These are phyloP conservation scores for Melastoma candidum DNA, from an alignment of 441 rosid genomes.

Conservation along the genomic window DNA sequence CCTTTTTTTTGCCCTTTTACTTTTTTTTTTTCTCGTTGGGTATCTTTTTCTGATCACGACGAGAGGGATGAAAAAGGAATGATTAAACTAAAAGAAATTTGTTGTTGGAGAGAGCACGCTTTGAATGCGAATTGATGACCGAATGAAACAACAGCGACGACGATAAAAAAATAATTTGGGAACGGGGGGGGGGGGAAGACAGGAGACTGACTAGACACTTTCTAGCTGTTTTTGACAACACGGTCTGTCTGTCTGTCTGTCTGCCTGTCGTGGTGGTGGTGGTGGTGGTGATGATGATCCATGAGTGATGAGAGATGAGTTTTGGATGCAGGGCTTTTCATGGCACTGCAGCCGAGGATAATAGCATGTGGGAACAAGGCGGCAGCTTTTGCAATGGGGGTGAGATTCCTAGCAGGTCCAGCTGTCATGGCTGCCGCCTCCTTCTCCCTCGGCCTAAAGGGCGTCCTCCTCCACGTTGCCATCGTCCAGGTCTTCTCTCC, in stretches of 20 bases:
- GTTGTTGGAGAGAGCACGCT: too few relatives aligned
- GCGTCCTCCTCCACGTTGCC: constrained; percentile 76
- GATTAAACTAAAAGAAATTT: too few relatives aligned
- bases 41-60: too few relatives aligned
- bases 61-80: too few relatives aligned
- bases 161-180: too few relatives aligned
- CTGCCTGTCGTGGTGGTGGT: background rate
- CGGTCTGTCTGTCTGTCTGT: too few relatives aligned
- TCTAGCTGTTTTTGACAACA: too few relatives aligned
- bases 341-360: constrained; percentile 97
- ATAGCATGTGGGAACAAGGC: constrained; percentile 93
- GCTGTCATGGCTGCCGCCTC: constrained; percentile 97
- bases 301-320: background rate
- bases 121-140: too few relatives aligned
- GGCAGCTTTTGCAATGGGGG: constrained; percentile 77
- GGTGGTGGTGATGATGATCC: constrained; percentile 8
- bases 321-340: constrained; percentile 62
- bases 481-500: constrained; percentile 57
- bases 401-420: constrained; percentile 93
- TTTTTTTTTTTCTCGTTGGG: constrained; percentile 17
- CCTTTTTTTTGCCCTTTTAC: constrained; percentile 4
- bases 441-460: constrained; percentile 75
- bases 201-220: too few relatives aligned
- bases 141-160: too few relatives aligned
- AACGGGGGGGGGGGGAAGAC: too few relatives aligned